Evolutionary conservation across 2,329 filamentous ascomycete species (phyloP).

Genomic region (Arthrobotrys sphaeroides): DNA sequence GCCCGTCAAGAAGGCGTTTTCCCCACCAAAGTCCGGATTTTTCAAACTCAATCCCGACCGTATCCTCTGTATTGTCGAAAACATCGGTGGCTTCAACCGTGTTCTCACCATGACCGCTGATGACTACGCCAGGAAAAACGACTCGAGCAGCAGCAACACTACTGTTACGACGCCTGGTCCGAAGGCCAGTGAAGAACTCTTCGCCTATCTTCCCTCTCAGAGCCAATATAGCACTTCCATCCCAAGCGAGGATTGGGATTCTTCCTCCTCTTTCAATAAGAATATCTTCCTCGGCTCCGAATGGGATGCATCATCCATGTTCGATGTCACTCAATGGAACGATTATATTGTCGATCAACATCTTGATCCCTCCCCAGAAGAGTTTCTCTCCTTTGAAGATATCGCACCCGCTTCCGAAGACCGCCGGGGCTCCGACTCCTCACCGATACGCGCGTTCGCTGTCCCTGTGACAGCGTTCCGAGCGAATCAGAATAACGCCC

Average conservation of each 20-base stretch:
- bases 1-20: conserved; percentile 17
- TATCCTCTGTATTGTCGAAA: conserved; percentile 41
- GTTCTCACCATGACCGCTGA: conserved; percentile 47
- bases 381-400: conserved; percentile 4
- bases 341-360: conserved; percentile 41
- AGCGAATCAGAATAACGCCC: conserved; percentile 46
- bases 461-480: conserved; percentile 52
- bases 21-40: conserved; percentile 35
- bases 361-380: conserved; percentile 17
- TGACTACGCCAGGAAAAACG: conserved; percentile 29
- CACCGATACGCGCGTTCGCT: conserved; percentile 42
- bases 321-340: conserved; percentile 42
- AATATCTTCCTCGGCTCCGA: conserved; percentile 40
- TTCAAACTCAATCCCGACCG: conserved; percentile 45
- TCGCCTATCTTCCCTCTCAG: conserved; percentile 42
- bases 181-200: conserved; percentile 51
- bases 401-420: conserved; percentile 20
- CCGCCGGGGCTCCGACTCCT: conserved; percentile 20
- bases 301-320: conserved; percentile 30
- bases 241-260: conserved; percentile 47
- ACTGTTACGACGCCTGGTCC: conserved; percentile 28
- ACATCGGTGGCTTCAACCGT: conserved; percentile 28
- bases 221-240: conserved; percentile 49
- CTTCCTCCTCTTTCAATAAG: conserved; percentile 40
- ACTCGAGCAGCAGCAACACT: conserved; percentile 26